These are phyloP conservation scores for Scolecobasidium constrictum DNA, from an alignment of 2,329 filamentous ascomycete species.

Conservation along the genomic window DNA sequence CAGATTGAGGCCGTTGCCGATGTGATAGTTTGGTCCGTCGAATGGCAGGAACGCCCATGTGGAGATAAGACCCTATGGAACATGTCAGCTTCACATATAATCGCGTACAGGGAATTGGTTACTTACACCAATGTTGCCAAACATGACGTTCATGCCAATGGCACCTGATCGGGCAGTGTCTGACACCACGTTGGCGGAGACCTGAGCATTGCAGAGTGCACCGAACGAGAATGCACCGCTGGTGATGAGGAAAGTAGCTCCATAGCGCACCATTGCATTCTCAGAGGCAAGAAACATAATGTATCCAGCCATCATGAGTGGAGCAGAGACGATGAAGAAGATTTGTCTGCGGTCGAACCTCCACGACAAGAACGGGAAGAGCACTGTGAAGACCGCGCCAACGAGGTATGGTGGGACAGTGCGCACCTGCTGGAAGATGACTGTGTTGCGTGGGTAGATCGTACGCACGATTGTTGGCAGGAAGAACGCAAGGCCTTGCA, in stretches of 20 bases:
- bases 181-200: conserved; percentile 58
- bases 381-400: conserved; percentile 54
- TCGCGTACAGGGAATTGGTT: neutral
- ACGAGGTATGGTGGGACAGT: conserved; percentile 63
- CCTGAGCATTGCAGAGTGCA: conserved; percentile 55
- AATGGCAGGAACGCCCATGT: conserved; percentile 55
- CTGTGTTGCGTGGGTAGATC: conserved; percentile 49
- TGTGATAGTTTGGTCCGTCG: conserved; percentile 55
- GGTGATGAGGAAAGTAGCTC: conserved; percentile 59
- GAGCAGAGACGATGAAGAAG: conserved; percentile 49
- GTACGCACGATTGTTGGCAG: conserved; percentile 57
- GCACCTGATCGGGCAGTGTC: conserved; percentile 47
- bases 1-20: conserved; percentile 62
- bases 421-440: conserved; percentile 55
- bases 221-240: conserved; percentile 53
- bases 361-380: conserved; percentile 52
- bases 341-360: conserved; percentile 47
- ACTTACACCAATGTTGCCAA: conserved; percentile 55
- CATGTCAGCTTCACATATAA: neutral
- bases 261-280: conserved; percentile 48
- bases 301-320: conserved; percentile 56
- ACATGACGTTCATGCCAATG: conserved; percentile 13
- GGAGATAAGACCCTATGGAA: conserved; percentile 39
- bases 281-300: conserved; percentile 12
- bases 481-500: conserved; percentile 61